Conservation (phyloP, 768 basidiomycete species). For the Botryobasidium botryosum region DNA sequence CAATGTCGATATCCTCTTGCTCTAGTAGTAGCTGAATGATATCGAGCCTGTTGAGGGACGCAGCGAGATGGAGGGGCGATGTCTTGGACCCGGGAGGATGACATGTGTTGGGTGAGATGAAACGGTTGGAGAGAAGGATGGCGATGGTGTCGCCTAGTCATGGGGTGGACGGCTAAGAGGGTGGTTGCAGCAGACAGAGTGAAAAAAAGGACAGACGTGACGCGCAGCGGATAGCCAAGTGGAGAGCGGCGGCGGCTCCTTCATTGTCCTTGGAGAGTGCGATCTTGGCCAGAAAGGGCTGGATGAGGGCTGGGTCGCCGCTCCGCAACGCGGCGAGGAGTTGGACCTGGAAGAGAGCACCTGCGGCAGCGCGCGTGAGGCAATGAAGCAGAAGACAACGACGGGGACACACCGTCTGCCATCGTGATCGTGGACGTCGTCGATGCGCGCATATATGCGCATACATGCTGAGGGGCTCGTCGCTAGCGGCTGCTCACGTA, state of each 20-base stretch:
- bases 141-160: constrained; percentile 43
- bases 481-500: no score
- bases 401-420: no score
- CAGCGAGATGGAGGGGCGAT: constrained; percentile 59
- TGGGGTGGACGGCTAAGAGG: not conserved
- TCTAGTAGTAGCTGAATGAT: constrained; percentile 61
- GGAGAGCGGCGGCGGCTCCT: constrained; percentile 52
- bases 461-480: no score
- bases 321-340: constrained; percentile 43
- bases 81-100: constrained; percentile 56
- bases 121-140: constrained; percentile 49
- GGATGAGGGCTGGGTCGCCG: constrained; percentile 61
- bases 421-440: no score
- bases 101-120: constrained; percentile 62
- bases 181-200: not conserved
- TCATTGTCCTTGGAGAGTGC: constrained; percentile 34
- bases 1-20: constrained; percentile 69
- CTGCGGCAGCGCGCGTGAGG: no score
- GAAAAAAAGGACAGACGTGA: constrained; percentile 28
- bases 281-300: constrained; percentile 65
- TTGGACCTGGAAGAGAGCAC: constrained; percentile 46
- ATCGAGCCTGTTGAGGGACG: constrained; percentile 53
- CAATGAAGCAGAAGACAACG: no score
- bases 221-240: constrained; percentile 70
- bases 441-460: no score